These are phyloP conservation scores for Rubroboletus pulcherrimus DNA, from an alignment of 768 basidiomycete genomes.

Conservation along the genomic window DNA sequence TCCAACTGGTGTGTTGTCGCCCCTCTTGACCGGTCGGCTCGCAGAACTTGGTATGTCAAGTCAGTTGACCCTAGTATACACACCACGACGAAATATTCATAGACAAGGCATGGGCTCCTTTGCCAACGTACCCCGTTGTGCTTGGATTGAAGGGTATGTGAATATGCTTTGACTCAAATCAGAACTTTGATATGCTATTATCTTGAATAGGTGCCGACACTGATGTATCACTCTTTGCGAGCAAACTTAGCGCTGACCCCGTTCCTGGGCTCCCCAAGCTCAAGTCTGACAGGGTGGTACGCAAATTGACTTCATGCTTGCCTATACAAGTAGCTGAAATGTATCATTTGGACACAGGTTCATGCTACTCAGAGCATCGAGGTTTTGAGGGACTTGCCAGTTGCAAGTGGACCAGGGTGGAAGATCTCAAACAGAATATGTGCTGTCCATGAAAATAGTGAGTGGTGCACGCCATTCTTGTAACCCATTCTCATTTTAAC, in stretches of 20 bases:
- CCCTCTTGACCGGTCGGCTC: neutral
- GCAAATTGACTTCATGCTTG: slow-evolving; percentile 18
- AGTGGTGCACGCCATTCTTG: slow-evolving; percentile 20
- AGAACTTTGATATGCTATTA: neutral
- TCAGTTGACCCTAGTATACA: neutral
- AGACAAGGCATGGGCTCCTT: slow-evolving; percentile 69
- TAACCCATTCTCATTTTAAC: neutral
- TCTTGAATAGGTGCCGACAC: slow-evolving; percentile 43
- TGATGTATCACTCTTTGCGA: slow-evolving; percentile 69
- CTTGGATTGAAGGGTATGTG: slow-evolving; percentile 61
- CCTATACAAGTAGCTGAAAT: neutral
- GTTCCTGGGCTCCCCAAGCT: slow-evolving; percentile 69
- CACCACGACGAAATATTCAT: neutral
- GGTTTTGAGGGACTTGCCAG: slow-evolving; percentile 72
- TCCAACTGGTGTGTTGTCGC: neutral
- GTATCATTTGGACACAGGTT: slow-evolving; percentile 41
- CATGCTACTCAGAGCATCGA: slow-evolving; percentile 80
- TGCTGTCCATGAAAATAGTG: slow-evolving; percentile 81
- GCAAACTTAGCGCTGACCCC: slow-evolving; percentile 34
- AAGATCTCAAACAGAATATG: slow-evolving; percentile 60
- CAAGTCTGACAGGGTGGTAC: slow-evolving; percentile 65
- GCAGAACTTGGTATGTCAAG: slow-evolving; percentile 49
- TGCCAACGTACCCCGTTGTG: slow-evolving; percentile 86
- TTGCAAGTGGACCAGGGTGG: slow-evolving; percentile 78
- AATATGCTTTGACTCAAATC: neutral